These are phyloP conservation scores for Phaeolepiota aurea DNA, from an alignment of 768 basidiomycete genomes.

Conservation along the genomic window DNA sequence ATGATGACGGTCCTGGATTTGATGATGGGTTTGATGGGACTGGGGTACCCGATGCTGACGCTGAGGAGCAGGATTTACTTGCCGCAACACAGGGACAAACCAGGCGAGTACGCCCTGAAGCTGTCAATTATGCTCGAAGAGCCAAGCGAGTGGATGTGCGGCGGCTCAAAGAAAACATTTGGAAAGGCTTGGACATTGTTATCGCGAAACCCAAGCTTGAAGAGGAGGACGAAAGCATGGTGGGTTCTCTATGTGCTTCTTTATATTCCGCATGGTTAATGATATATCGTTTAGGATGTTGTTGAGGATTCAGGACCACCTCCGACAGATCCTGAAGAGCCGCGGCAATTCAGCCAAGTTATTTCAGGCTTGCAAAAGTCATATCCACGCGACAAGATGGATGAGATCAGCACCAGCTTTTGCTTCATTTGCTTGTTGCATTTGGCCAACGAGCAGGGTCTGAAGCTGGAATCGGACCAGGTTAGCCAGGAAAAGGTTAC, in stretches of 20 bases:
- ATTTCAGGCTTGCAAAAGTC: conserved; percentile 72
- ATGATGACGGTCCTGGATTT: conserved; percentile 71
- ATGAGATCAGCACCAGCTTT: conserved; percentile 97
- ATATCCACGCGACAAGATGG: conserved; percentile 92
- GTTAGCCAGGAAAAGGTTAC: conserved; percentile 27
- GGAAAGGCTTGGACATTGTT: conserved; percentile 84
- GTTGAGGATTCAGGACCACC: conserved; percentile 30
- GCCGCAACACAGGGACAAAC: conserved; percentile 71
- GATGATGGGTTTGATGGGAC: conserved; percentile 51
- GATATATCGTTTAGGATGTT: conserved; percentile 33
- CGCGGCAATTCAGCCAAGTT: conserved; percentile 69
- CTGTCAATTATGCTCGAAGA: conserved; percentile 89
- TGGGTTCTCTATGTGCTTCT: conserved; percentile 16
- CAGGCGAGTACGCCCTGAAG: conserved; percentile 76
- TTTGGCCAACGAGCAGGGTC: conserved; percentile 92
- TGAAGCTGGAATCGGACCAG: conserved; percentile 59
- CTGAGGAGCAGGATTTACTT: conserved; percentile 81
- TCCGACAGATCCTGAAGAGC: conserved; percentile 57
- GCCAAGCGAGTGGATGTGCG: conserved; percentile 96
- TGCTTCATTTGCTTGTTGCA: conserved; percentile 98
- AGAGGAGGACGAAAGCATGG: conserved; percentile 41
- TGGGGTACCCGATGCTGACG: conserved; percentile 38
- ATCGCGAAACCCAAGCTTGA: conserved; percentile 35
- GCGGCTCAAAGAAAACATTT: conserved; percentile 96
- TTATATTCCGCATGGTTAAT: neutral